Conservation (phyloP, 2,329 filamentous ascomycete species). For the Stagonosporopsis rhizophila region DNA sequence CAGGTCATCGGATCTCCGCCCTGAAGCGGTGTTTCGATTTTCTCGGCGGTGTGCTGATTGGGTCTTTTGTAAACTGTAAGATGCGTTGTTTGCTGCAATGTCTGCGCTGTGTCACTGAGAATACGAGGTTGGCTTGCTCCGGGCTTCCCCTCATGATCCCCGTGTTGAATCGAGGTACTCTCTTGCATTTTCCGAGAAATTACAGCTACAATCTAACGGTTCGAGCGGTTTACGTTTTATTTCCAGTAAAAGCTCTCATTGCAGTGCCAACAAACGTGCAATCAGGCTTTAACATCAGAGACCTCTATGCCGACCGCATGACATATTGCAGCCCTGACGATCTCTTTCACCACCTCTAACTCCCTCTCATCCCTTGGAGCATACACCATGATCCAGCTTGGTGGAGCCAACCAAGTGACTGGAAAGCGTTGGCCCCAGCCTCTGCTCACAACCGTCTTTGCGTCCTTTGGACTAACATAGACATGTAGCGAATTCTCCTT, state of each 20-base stretch:
- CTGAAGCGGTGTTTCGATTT: constrained; percentile 7
- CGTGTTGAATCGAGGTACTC: background rate
- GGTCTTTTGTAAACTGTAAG: background rate
- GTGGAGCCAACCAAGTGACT: constrained; percentile 39
- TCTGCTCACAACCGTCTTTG: constrained; percentile 71
- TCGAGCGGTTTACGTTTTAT: background rate
- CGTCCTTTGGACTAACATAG: constrained; percentile 78
- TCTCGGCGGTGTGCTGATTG: constrained; percentile 2
- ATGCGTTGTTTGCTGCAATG: background rate
- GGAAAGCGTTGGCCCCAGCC: constrained; percentile 77
- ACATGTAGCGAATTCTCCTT: constrained; percentile 79
- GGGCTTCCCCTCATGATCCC: background rate
- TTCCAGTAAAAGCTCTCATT: background rate
- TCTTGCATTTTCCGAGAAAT: background rate
- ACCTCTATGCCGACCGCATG: constrained; percentile 55
- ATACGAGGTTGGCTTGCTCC: background rate
- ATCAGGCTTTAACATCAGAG: constrained; percentile 6
- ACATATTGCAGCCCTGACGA: constrained; percentile 77
- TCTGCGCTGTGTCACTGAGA: background rate
- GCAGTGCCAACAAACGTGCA: background rate
- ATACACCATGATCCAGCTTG: constrained; percentile 70
- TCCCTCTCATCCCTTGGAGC: constrained; percentile 75
- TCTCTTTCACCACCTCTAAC: constrained; percentile 69
- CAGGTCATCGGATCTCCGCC: constrained; percentile 31
- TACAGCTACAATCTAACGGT: background rate